Base-by-base conservation (phyloP, 495 filamentous ascomycete genomes). In the Daldinia loculata region DNA sequence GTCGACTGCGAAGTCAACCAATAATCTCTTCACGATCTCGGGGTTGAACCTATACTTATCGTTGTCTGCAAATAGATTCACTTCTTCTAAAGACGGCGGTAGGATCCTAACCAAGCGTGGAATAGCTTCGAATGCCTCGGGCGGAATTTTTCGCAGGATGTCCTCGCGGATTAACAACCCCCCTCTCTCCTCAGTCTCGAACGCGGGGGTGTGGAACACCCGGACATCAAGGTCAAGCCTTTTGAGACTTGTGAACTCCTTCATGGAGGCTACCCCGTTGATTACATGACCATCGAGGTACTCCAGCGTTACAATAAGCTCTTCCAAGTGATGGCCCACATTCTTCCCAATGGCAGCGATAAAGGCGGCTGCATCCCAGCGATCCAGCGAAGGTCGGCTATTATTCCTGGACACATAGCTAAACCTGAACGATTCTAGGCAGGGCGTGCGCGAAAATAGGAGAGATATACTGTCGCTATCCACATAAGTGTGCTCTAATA, bases 191-290 rank as follows among this genome's bases (percentile, higher is more conserved):
- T 15, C 24, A 4, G 30, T n/a, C 24, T 19, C 17, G 17, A 15
- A 41, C 14, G 32, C 15, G 11, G 48, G 32, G 15, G 11, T 39
- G 45, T 14, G 52, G 43, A 63, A 63, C 9, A 53, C 24, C 4
- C 24, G 22, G 45, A 39, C 38, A 36, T 39, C 26, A 34, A 61
- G 12, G 14, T 51, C 41, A 14, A 61, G 43, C 5, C 14, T 14
- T 11, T 61, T 61, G 39, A 61, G 58, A 29, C 15, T 61, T 26
- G 9, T 24, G 27, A 61, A 61, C 14, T 32, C 43, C 14, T 32
- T 51, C 58, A 61, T 50, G 2, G 58, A 61, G 9, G 43, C 24
- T 4, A 48, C 43, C 19, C 43, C 43, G 2, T 48, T 48, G 43
- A 4, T 12, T 48, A 24, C 43, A 15, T 48, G 43, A 6, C 43